Evolutionary conservation across 331 rosid species (phyloP).

Genomic region (Erythrophleum ivorense): DNA sequence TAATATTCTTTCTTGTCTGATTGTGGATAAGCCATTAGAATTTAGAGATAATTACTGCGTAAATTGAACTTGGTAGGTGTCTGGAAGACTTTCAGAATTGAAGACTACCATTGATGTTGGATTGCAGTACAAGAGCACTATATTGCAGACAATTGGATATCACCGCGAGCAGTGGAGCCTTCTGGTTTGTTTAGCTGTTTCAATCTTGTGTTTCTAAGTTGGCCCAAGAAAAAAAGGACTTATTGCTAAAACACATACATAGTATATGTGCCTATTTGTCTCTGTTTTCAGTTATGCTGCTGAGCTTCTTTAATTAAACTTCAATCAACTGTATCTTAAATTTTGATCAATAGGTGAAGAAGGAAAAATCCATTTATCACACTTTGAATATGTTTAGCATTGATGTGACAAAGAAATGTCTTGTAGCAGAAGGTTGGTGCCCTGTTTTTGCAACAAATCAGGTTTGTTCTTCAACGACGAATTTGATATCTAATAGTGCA

Average conservation of each 20-base stretch:
- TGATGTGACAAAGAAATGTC: constrained; percentile 76
- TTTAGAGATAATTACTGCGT: constrained; percentile 6
- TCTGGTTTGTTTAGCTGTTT: constrained; percentile 59
- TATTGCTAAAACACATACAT: constrained; percentile 27
- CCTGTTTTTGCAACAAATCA: constrained; percentile 73
- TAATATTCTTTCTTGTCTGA: not conserved
- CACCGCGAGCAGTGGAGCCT: constrained; percentile 71
- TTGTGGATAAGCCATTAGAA: constrained; percentile 14
- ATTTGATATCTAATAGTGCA: constrained; percentile 24
- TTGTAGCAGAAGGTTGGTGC: constrained; percentile 88
- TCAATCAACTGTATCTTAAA: constrained; percentile 33
- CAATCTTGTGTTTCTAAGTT: constrained; percentile 23
- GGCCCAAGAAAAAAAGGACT: not conserved
- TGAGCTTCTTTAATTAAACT: constrained; percentile 38
- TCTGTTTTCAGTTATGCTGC: constrained; percentile 28
- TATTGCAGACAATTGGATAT: constrained; percentile 68
- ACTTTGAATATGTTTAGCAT: constrained; percentile 79
- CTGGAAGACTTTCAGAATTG: constrained; percentile 72
- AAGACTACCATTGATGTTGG: constrained; percentile 76
- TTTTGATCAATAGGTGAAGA: constrained; percentile 59
- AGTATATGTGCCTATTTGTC: not conserved
- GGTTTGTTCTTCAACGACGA: constrained; percentile 49
- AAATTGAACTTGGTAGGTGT: constrained; percentile 59
- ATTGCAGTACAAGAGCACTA: constrained; percentile 56
- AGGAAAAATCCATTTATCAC: constrained; percentile 70